Evolutionary conservation across 2,329 filamentous ascomycete species (phyloP).

Genomic region (Conoideocrella luteorostrata): DNA sequence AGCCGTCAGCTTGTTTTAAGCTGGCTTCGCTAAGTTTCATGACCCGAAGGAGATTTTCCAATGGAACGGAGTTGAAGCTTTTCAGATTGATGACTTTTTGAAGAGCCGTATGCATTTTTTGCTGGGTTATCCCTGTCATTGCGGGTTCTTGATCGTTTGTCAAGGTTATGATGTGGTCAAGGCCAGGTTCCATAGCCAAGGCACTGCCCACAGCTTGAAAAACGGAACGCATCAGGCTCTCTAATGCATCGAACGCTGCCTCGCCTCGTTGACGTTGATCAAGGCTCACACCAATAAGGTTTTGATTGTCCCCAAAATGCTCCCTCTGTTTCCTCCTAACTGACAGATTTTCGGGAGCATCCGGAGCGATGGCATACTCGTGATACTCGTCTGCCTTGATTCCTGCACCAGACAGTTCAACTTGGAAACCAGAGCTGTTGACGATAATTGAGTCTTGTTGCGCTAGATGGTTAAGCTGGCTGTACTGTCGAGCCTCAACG

Average conservation of each 20-base stretch:
- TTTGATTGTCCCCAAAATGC: constrained; percentile 45
- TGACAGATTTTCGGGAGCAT: constrained; percentile 42
- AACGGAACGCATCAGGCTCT: constrained; percentile 62
- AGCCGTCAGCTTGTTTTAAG: constrained; percentile 58
- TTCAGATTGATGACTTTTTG: constrained; percentile 64
- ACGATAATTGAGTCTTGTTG: constrained; percentile 2
- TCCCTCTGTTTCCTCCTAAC: constrained; percentile 48
- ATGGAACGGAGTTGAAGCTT: constrained; percentile 63
- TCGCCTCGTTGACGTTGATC: constrained; percentile 81
- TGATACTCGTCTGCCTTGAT: constrained; percentile 50
- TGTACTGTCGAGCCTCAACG: constrained; percentile 11
- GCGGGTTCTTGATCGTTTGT: constrained; percentile 56
- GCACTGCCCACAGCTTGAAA: constrained; percentile 70
- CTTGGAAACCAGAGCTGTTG: constrained; percentile 29
- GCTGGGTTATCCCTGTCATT: constrained; percentile 61
- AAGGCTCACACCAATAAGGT: constrained; percentile 53
- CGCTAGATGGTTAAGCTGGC: constrained; percentile 1
- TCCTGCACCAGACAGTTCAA: constrained; percentile 38
- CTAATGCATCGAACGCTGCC: constrained; percentile 62
- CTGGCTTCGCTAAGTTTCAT: constrained; percentile 75
- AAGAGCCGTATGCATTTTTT: constrained; percentile 66
- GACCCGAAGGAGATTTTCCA: constrained; percentile 67
- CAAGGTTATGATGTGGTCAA: constrained; percentile 47
- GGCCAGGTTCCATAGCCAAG: constrained; percentile 49
- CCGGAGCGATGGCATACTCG: constrained; percentile 38